Percentiles rank a stretch among this genome's conserved stretches.
These are phyloP conservation scores for Ganoderma lingzhi DNA, from an alignment of 1,284 basidiomycete genomes.

Conservation along the genomic window DNA sequence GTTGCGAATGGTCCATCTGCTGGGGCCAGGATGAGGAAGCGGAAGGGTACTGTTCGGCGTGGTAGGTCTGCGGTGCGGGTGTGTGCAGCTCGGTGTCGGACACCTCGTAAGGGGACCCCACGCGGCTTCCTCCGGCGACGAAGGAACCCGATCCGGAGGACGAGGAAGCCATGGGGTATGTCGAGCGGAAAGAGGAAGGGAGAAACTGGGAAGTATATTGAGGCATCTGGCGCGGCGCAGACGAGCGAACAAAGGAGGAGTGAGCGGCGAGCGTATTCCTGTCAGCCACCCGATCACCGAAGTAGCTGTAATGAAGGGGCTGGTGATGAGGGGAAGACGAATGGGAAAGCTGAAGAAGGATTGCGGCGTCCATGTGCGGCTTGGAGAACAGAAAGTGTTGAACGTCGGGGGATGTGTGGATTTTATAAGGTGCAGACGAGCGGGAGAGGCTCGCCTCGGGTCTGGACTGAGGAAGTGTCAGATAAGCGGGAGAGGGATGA, in stretches of 20 bases:
- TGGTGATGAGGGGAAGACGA: conserved; percentile 27
- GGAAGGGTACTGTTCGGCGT: conserved; percentile 25
- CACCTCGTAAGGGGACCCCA: conserved; percentile 30
- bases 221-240: conserved; percentile 33
- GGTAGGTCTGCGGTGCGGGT: conserved; percentile 22
- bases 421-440: conserved; percentile 29
- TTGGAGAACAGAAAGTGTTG: conserved; percentile 21
- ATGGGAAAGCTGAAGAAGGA: conserved; percentile 32
- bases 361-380: conserved; percentile 33
- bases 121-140: conserved; percentile 25
- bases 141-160: conserved; percentile 29
- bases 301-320: conserved; percentile 29
- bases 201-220: conserved; percentile 25
- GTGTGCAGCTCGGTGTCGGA: conserved; percentile 25
- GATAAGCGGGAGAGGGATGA: conserved; percentile 28
- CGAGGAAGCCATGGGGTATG: conserved; percentile 28
- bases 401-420: conserved; percentile 17
- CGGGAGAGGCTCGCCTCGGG: conserved; percentile 14
- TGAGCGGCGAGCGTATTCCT: conserved; percentile 32
- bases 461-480: conserved; percentile 27
- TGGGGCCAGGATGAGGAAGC: conserved; percentile 26
- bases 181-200: conserved; percentile 27
- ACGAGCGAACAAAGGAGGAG: conserved; percentile 38
- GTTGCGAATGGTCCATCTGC: conserved; percentile 20
- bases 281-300: conserved; percentile 29